Conservation (phyloP, 2,329 filamentous ascomycete genomes). For the Pseudocercospora fijiensis region DNA sequence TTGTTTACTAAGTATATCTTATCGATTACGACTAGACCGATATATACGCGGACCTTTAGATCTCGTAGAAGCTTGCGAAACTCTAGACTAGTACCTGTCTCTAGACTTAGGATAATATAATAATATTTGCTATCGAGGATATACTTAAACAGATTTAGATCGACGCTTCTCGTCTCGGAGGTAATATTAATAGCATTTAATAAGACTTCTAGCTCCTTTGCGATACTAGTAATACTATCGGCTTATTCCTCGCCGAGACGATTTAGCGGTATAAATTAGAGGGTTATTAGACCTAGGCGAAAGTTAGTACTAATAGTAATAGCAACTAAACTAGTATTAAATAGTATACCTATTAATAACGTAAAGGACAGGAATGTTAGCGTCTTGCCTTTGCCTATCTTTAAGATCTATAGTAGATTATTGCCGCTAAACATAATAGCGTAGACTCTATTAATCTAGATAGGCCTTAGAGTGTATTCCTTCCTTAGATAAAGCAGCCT, state of each 20-base stretch:
- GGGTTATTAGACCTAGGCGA: not conserved
- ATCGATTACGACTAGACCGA: not conserved
- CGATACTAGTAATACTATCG: not conserved
- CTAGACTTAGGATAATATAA: slow-evolving; percentile 2
- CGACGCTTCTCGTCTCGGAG: not conserved
- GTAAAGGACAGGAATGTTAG: not conserved
- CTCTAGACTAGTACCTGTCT: not conserved
- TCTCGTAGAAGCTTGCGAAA: not conserved
- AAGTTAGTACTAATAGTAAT: too few species aligned
- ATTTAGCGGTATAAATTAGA: not conserved
- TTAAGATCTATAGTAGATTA: not conserved
- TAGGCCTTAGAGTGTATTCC: not conserved
- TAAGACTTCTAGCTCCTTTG: not conserved
- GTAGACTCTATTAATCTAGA: not conserved
- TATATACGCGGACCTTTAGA: not conserved
- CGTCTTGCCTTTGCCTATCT: not conserved
- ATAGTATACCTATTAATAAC: not conserved
- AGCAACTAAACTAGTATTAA: too few species aligned
- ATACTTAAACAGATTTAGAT: not conserved
- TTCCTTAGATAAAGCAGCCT: not conserved
- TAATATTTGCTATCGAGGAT: not conserved
- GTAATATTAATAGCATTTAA: not conserved
- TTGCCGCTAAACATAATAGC: not conserved
- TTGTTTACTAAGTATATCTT: not conserved
- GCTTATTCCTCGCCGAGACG: not conserved